phyloP scores from a whole-genome alignment of 768 basidiomycete genomes.

The Mycena haematopus region DNA sequence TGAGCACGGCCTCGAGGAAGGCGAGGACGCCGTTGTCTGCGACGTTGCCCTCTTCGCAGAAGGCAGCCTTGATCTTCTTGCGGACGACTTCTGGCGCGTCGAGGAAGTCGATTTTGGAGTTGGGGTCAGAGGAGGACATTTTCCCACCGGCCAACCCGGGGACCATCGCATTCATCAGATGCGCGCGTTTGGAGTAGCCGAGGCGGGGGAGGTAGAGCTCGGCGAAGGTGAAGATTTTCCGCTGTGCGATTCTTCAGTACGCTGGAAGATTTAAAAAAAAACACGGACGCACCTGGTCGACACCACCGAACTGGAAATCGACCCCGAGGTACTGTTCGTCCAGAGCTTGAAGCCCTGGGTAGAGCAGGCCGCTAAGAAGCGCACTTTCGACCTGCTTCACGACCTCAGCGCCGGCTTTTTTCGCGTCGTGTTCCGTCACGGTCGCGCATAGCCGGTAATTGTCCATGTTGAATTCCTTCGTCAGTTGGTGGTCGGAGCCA shows the following conservation, averaged over 20 bases:
- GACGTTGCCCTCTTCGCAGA: constrained; percentile 92
- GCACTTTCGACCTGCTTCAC: constrained; percentile 97
- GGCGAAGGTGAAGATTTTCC: constrained; percentile 87
- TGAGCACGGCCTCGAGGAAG: constrained; percentile 84
- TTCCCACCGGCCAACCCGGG: constrained; percentile 96
- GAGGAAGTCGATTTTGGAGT: constrained; percentile 98
- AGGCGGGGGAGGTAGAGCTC: constrained; percentile 93
- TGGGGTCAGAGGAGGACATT: constrained; percentile 98
- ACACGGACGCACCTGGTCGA: constrained; percentile 77
- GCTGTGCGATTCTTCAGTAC: constrained; percentile 4
- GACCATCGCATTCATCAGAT: constrained; percentile 98
- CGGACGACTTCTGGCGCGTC: constrained; percentile 84
- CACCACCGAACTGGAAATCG: constrained; percentile 98
- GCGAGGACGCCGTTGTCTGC: constrained; percentile 88
- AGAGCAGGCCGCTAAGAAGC: constrained; percentile 87
- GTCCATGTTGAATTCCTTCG: constrained; percentile 91
- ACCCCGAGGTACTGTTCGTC: constrained; percentile 96
- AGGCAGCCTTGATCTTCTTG: constrained; percentile 89
- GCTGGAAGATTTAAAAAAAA: neutral
- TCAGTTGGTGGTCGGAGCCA: constrained; percentile 93
- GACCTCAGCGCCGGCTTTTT: constrained; percentile 98
- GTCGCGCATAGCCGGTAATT: constrained; percentile 92
- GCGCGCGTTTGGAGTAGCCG: constrained; percentile 93
- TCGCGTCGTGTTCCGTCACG: constrained; percentile 95
- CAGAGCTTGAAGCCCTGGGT: constrained; percentile 95